Evolutionary conservation across 2,329 filamentous ascomycete genomes (phyloP).

Genomic region (Aspergillus sp.): DNA sequence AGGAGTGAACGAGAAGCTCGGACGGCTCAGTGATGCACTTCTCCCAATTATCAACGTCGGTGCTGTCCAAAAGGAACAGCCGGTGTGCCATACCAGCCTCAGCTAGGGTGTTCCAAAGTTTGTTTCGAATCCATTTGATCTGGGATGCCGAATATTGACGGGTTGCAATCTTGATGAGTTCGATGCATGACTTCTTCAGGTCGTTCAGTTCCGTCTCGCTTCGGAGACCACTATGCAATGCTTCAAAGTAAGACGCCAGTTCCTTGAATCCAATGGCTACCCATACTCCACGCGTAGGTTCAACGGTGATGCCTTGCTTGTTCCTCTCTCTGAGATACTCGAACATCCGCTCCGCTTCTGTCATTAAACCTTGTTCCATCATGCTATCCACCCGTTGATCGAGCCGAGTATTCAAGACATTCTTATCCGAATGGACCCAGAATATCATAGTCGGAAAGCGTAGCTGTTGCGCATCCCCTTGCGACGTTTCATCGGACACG

Average conservation of each 20-base stretch:
- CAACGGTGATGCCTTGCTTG: constrained; percentile 56
- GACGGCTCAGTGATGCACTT: constrained; percentile 66
- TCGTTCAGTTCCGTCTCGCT: constrained; percentile 48
- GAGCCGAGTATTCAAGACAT: constrained; percentile 67
- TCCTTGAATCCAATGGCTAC: constrained; percentile 96
- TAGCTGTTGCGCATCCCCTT: constrained; percentile 31
- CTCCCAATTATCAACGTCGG: constrained; percentile 63
- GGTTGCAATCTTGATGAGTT: constrained; percentile 78
- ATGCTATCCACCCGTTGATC: constrained; percentile 81
- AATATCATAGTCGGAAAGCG: constrained; percentile 68
- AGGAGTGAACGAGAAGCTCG: constrained; percentile 58
- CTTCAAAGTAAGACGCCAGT: constrained; percentile 69
- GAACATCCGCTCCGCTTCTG: constrained; percentile 59
- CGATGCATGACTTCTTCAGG: constrained; percentile 61
- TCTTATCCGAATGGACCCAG: constrained; percentile 78
- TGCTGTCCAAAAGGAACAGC: constrained; percentile 80
- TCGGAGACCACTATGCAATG: constrained; percentile 33
- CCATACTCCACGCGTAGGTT: constrained; percentile 85
- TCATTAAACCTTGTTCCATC: constrained; percentile 65
- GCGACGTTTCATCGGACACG: constrained; percentile 20
- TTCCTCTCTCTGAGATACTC: constrained; percentile 47
- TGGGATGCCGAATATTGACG: constrained; percentile 86
- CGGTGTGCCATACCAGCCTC: constrained; percentile 54
- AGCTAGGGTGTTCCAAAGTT: constrained; percentile 69
- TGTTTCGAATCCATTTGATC: constrained; percentile 80